A percentile compares a stretch with the other conserved stretches of the same genome.
These are phyloP conservation scores for Phytophthora podocarpi DNA, from an alignment of 352 stramenopile species.

Conservation along the genomic window DNA sequence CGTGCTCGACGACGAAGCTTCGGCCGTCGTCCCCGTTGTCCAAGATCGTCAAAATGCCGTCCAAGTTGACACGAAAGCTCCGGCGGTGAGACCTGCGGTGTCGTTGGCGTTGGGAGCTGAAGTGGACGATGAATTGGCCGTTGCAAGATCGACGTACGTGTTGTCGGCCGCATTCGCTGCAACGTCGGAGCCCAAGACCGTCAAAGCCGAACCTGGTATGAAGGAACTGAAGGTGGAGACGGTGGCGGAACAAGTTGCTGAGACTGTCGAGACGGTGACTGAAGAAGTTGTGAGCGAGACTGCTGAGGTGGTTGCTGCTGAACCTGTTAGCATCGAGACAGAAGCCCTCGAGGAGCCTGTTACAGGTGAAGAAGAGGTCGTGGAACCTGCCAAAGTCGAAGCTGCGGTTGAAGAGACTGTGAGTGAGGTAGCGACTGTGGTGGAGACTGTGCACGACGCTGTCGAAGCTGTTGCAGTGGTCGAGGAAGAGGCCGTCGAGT, in stretches of 20 bases:
- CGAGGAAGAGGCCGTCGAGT: not conserved
- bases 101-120: not conserved
- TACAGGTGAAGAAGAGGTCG: not conserved
- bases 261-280: not conserved
- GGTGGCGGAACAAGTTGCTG: not conserved
- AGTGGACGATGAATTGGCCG: conserved; percentile 25
- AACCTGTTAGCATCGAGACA: not conserved
- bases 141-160: conserved; percentile 23
- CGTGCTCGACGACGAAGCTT: conserved; percentile 9
- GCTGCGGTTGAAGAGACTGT: not conserved
- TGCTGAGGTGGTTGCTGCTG: not conserved
- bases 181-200: not conserved
- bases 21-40: conserved; percentile 4
- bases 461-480: conserved; percentile 3
- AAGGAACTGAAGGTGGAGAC: not conserved
- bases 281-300: not conserved
- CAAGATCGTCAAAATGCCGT: conserved; percentile 19
- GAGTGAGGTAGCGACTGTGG: not conserved
- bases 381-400: not conserved
- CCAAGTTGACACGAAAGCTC: not conserved
- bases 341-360: not conserved
- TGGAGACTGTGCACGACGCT: conserved; percentile 11
- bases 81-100: not conserved
- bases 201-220: not conserved
- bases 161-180: conserved; percentile 8